These are phyloP conservation scores for Medicago lupulina DNA, from an alignment of 306 rosid species.

Conservation along the genomic window DNA sequence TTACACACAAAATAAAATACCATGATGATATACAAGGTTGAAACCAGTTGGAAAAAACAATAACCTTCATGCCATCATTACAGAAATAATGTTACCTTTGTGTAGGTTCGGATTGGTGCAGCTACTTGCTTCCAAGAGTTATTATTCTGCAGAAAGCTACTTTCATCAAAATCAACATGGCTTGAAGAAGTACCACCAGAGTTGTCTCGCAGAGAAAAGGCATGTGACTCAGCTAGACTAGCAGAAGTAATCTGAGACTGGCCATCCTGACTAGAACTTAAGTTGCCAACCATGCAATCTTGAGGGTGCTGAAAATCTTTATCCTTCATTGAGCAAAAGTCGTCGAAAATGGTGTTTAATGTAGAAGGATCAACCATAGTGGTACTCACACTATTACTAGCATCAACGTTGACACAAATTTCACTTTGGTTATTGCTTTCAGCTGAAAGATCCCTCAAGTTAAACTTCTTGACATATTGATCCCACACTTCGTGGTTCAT, in stretches of 20 bases:
- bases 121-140: constrained; percentile 83
- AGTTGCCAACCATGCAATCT: constrained; percentile 67
- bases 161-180: constrained; percentile 85
- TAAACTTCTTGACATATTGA: constrained; percentile 56
- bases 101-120: constrained; percentile 78
- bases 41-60: constrained; percentile 10
- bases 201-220: constrained; percentile 71
- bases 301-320: constrained; percentile 65
- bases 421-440: constrained; percentile 93
- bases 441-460: constrained; percentile 69
- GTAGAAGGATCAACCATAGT: constrained; percentile 69
- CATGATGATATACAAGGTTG: not conserved
- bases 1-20: constrained; percentile 2
- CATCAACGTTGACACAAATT: constrained; percentile 62
- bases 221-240: constrained; percentile 79
- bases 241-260: constrained; percentile 93
- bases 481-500: constrained; percentile 80
- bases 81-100: constrained; percentile 59
- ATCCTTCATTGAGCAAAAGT: constrained; percentile 64
- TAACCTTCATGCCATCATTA: not conserved
- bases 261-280: constrained; percentile 86
- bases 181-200: constrained; percentile 92
- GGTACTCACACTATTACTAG: constrained; percentile 57
- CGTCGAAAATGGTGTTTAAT: constrained; percentile 77
- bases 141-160: constrained; percentile 74